These are phyloP conservation scores for Mrakia hoshinonis DNA, from an alignment of 768 basidiomycete species.

Conservation along the genomic window DNA sequence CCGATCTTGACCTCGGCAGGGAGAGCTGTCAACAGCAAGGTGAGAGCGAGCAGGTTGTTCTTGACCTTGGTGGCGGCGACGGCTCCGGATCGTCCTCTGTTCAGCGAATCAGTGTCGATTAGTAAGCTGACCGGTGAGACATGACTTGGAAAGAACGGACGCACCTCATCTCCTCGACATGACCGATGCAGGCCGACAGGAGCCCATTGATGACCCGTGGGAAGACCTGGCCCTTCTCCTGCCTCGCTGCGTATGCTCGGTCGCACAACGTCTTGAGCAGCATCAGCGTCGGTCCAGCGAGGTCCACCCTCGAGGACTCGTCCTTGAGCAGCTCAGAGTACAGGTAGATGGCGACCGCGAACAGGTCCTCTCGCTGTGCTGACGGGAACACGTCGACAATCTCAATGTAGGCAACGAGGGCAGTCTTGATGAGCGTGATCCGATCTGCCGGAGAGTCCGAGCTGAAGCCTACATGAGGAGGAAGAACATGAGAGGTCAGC, in stretches of 20 bases:
- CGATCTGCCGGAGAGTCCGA: not conserved
- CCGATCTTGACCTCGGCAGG: slow-evolving; percentile 61
- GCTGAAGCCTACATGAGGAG: not conserved
- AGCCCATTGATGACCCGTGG: slow-evolving; percentile 49
- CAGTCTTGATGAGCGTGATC: slow-evolving; percentile 21
- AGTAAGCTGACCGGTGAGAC: not conserved
- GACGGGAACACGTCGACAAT: slow-evolving; percentile 22
- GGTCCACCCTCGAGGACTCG: slow-evolving; percentile 67
- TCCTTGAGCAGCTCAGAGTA: slow-evolving; percentile 69
- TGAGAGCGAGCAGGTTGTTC: slow-evolving; percentile 77
- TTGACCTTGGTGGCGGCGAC: slow-evolving; percentile 76
- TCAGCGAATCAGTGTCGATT: slow-evolving; percentile 10
- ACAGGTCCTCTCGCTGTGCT: slow-evolving; percentile 25
- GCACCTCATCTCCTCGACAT: slow-evolving; percentile 87
- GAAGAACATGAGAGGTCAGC: slow-evolving; percentile 30
- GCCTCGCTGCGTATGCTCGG: slow-evolving; percentile 30
- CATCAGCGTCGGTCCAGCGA: slow-evolving; percentile 70
- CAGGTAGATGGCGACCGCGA: slow-evolving; percentile 24
- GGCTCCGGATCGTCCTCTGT: slow-evolving; percentile 67
- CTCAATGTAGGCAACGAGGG: slow-evolving; percentile 23
- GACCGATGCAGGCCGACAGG: slow-evolving; percentile 71
- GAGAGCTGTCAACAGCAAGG: slow-evolving; percentile 72
- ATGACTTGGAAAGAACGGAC: slow-evolving; percentile 33
- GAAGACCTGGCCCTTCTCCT: slow-evolving; percentile 18
- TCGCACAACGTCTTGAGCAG: slow-evolving; percentile 67